Evolutionary conservation across 2,329 filamentous ascomycete genomes (phyloP).

Genomic region (Penicillium polonicum): DNA sequence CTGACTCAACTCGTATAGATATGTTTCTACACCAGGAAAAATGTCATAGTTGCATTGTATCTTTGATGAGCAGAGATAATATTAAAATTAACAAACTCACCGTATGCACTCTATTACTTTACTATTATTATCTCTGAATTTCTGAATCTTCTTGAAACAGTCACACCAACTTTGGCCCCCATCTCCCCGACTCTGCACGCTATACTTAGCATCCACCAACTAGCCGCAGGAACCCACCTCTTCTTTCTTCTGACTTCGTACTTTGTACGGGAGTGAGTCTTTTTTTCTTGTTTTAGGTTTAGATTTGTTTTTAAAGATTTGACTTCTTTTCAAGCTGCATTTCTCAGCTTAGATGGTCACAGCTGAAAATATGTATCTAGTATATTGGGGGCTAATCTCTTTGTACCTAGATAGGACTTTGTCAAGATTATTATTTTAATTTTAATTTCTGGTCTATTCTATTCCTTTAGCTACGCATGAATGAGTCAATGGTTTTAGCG

Average conservation of each 20-base stretch:
- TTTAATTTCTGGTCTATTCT: not conserved
- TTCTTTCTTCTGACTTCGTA: not conserved
- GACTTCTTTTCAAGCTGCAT: not conserved
- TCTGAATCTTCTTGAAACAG: not conserved
- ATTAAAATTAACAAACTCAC: not conserved
- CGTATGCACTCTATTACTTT: not conserved
- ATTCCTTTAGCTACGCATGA: not conserved
- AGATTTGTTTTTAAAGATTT: not conserved
- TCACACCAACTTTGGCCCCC: conserved; percentile 7
- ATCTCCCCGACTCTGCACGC: not conserved
- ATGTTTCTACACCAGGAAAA: not conserved
- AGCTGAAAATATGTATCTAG: not conserved
- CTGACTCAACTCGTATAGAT: conserved; percentile 9
- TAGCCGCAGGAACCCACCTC: not conserved
- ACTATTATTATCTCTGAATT: conserved; percentile 1
- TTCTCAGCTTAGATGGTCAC: not conserved
- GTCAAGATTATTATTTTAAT: too few relatives aligned
- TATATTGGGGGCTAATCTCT: not conserved
- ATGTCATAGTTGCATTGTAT: not conserved
- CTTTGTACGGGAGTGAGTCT: not conserved
- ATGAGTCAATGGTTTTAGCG: not conserved
- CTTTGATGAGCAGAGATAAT: not conserved
- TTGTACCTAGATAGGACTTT: not conserved
- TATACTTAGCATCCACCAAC: conserved; percentile 7
- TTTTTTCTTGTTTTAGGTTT: not conserved